phyloP scores from a whole-genome alignment of 2,329 filamentous ascomycete genomes.

The Leptosphaerulina australis region DNA sequence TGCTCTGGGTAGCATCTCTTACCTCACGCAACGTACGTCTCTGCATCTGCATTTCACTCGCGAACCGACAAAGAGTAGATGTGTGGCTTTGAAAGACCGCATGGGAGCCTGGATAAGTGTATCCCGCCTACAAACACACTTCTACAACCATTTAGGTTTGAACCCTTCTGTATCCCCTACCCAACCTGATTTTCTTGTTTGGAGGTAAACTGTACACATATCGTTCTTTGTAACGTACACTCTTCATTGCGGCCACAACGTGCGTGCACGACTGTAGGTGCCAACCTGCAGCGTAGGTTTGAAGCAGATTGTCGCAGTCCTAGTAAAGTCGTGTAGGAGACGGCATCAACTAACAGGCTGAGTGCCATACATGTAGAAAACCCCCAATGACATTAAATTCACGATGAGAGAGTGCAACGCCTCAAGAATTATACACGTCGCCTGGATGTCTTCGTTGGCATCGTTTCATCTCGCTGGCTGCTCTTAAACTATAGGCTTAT shows the following conservation, averaged over 20 bases:
- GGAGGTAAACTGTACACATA: neutral
- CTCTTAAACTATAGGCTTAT: too few relatives aligned
- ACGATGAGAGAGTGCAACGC: too few relatives aligned
- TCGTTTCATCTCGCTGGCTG: too few relatives aligned
- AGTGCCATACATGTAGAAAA: neutral
- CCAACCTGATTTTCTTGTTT: neutral
- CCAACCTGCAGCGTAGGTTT: neutral
- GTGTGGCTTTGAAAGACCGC: too few relatives aligned
- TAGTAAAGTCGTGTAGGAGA: neutral
- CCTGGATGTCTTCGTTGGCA: too few relatives aligned
- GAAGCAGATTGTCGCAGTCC: neutral
- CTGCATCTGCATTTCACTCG: neutral
- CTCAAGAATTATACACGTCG: too few relatives aligned
- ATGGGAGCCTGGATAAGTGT: neutral
- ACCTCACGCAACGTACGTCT: neutral
- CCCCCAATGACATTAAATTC: neutral
- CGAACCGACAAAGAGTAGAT: too few relatives aligned
- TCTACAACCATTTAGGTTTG: neutral
- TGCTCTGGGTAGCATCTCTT: neutral
- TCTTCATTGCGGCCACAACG: neutral
- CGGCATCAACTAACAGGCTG: neutral
- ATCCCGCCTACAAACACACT: neutral
- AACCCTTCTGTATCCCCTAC: neutral
- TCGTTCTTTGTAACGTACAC: neutral
- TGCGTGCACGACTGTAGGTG: neutral